Base-by-base conservation (phyloP, 2,329 filamentous ascomycete genomes). In the Fusarium udum region DNA sequence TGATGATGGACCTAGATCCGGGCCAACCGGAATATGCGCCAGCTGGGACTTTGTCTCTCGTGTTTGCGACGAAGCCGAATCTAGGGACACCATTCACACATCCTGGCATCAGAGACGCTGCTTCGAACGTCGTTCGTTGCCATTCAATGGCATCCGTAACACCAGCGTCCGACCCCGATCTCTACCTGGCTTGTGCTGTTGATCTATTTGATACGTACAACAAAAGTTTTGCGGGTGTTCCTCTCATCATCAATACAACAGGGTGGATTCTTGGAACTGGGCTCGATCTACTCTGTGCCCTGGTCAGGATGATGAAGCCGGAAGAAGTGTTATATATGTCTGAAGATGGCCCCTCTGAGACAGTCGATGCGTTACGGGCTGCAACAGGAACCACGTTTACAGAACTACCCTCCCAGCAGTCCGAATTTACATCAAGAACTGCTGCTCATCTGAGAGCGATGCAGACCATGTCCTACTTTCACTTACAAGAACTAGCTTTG, bases 391-490 rank as follows among this genome's bases (percentile, higher is more conserved):
- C 82, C 10, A 75, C 77, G 0, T 84, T 92, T 49, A 82, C 84
- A 43, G 83, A 85, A 10, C 82, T 94, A 9, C 87, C 91, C 10
- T 91, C 92, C 3, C 88, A 91, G 74, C 80, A 86, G 14, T 85
- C 85, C n/a, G 87, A 90, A 45, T 84, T 85, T 45, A 85, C 85
- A 3, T 83, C 87, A 7, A 85, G 91, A 42, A 92, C 91, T 15
- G 87, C 92, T 0, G 86, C 89, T 1, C 90, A 95, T 69, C 81
- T 93, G 6, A 85, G 92, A 57, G 87, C 88, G 11, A 94, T 95
- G 92, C 92, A 95, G 74, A 89, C 87, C n/a, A 91, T 94, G 86
- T 91, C 92, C 0, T 95, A 95, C 75, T 94, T 95, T 77, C 93
- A 95, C 78, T 40, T 75, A 16, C 67, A 78, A 40, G 61, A 69